A percentile compares a stretch with the other conserved stretches of the same genome.
Evolutionary conservation across 140 eudicot species (phyloP).

Genomic region (Cichorium intybus): DNA sequence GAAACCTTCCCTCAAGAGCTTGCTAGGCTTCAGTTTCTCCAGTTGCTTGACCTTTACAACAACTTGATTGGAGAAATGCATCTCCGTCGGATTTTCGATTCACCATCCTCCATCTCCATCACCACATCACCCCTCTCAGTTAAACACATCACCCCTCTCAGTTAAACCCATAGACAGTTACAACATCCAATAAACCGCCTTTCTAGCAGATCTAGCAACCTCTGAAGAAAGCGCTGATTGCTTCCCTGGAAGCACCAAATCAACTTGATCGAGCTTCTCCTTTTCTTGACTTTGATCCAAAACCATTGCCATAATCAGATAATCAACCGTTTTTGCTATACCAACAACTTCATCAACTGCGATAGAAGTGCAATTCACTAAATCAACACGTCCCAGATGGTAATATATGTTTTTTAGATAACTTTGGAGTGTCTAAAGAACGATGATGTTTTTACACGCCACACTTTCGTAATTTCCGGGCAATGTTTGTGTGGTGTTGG

Average conservation of each 20-base stretch:
- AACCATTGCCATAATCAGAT: conserved; percentile 52
- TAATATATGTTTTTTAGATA: conserved; percentile 28
- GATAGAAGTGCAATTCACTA: conserved; percentile 37
- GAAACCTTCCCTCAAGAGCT: no score
- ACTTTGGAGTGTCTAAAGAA: conserved; percentile 35
- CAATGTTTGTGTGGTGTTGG: conserved; percentile 26
- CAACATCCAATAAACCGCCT: no score
- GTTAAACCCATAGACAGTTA: no score
- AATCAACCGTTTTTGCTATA: conserved; percentile 35
- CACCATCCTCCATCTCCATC: no score
- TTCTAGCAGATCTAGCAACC: conserved; percentile 39
- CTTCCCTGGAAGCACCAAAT: conserved; percentile 40
- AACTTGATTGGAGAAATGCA: no score
- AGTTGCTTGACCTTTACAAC: no score
- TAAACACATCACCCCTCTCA: no score
- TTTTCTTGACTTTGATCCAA: conserved; percentile 50
- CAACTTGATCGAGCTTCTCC: conserved; percentile 39
- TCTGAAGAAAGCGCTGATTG: conserved; percentile 33
- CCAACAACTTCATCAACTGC: conserved; percentile 27
- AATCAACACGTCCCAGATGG: conserved; percentile 35
- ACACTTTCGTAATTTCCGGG: conserved; percentile 47
- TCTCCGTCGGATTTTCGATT: no score
- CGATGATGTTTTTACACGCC: conserved; percentile 32
- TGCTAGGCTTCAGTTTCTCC: no score
- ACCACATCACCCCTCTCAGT: no score